Conservation (phyloP, 78 protist species). For the Planoprotostelium fungivorum region DNA sequence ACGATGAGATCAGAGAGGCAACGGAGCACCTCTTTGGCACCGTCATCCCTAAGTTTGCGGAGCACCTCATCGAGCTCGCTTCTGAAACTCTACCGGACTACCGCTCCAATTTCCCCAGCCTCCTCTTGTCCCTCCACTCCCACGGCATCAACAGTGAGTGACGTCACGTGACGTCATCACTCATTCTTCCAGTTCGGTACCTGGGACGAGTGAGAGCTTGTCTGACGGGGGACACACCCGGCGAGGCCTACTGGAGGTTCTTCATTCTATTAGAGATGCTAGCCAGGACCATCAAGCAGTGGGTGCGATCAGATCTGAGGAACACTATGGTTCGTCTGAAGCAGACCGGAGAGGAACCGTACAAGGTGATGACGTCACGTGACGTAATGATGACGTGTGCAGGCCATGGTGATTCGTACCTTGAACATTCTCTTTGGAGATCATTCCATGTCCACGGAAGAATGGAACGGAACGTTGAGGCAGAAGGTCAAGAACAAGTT, state of each 20-base stretch:
- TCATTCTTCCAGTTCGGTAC: background rate
- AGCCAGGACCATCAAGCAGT: background rate
- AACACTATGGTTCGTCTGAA: background rate
- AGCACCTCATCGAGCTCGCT: background rate
- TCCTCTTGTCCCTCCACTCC: background rate
- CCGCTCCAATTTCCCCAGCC: background rate
- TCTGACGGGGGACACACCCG: background rate
- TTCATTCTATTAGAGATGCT: background rate
- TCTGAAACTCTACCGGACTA: background rate
- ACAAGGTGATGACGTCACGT: background rate
- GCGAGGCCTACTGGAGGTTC: background rate
- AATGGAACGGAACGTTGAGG: background rate
- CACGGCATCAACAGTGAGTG: background rate
- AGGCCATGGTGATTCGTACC: background rate
- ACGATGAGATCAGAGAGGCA: conserved; percentile 34
- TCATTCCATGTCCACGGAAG: background rate
- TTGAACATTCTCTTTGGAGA: background rate
- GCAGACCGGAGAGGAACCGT: background rate
- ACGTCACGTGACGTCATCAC: no score
- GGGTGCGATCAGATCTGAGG: background rate
- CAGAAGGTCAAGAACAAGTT: background rate
- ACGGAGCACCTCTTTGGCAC: conserved; percentile 28
- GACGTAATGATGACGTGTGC: background rate
- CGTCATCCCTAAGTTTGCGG: conserved; percentile 25
- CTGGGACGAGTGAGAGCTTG: background rate